phyloP scores from a whole-genome alignment of 2,329 filamentous ascomycete genomes.

The Geosmithia morbida region DNA sequence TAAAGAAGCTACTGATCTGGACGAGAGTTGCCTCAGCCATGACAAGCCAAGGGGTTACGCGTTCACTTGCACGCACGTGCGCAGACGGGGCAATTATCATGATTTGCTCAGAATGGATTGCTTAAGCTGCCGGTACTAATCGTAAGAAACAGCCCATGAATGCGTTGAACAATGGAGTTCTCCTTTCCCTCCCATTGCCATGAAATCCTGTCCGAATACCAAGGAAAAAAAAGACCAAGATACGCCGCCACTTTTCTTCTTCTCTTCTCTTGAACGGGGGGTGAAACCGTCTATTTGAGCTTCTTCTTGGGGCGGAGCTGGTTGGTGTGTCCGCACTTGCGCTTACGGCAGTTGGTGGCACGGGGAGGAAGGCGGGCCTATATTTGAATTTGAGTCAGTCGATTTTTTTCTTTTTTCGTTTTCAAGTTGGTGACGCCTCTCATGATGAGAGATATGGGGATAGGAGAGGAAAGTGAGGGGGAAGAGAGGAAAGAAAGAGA shows the following conservation, averaged over 20 bases:
- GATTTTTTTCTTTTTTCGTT: too few relatives aligned
- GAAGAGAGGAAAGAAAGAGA: conserved; percentile 14
- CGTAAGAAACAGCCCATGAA: conserved; percentile 21
- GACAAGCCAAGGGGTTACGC: too few relatives aligned
- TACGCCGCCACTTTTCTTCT: conserved; percentile 17
- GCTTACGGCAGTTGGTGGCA: conserved; percentile 99
- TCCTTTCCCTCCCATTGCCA: conserved; percentile 13
- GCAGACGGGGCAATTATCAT: not conserved
- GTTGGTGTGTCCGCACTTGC: conserved; percentile 99
- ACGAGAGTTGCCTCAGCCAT: too few relatives aligned
- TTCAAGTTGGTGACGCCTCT: too few relatives aligned
- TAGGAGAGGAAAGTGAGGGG: too few relatives aligned
- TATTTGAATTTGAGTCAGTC: conserved; percentile 3
- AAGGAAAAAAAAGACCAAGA: conserved; percentile 19
- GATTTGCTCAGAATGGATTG: conserved; percentile 15
- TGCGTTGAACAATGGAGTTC: conserved; percentile 16
- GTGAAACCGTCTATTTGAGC: conserved; percentile 54
- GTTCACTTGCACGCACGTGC: too few relatives aligned
- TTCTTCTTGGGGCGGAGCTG: conserved; percentile 99
- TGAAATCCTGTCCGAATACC: conserved; percentile 16
- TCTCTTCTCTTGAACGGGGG: not conserved
- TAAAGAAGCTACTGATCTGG: too few relatives aligned
- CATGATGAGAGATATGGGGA: too few relatives aligned
- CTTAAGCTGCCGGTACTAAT: conserved; percentile 23
- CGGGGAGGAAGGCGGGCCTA: conserved; percentile 80